Evolutionary conservation across 768 basidiomycete species (phyloP), one percentile per base, ranked within the genome.

Genomic region (Mycena haematopus): DNA sequence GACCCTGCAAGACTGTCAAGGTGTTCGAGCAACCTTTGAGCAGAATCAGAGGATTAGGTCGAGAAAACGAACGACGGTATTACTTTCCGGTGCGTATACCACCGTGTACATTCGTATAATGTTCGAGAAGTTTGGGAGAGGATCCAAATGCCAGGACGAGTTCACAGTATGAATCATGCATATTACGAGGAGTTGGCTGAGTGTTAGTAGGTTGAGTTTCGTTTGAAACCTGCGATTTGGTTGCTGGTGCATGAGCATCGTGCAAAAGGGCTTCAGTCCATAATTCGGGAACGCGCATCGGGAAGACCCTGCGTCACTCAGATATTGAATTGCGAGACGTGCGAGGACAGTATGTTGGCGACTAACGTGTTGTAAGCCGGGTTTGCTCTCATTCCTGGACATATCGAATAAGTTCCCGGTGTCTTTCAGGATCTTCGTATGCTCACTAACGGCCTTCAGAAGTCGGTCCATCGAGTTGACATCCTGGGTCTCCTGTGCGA

Each of bases 1-100:
- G 89, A 90, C 31, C 92, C 92, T 7, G 92, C 92, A n/a, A 93
- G 77, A 3, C 90, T 91, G 71, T 95, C 92, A 35, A 93, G 79
- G 70, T 93, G 88, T 74, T 91, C 88, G 86, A 91, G 87, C 27
- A 92, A 76, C 77, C 85, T 86, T 45, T 21, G 5, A 25, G 31
- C n/a, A 25, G 49, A 5, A 24, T 21, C 19, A 56, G 47, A 10
- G 51, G 24, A 33, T 22, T 15, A 40, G 19, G 24, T 51, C 25
- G 24, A 45, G 6, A 54, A 4, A 24, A 40, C n/a, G 22, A n/a
- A 46, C 55, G 13, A 44, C 4, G 25, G 25, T 71, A 78, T 65
- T 33, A 80, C 82, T 86, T 88, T 65, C 90, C 89, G 1, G 80
- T 89, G 44, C 89, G 82, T 63, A 91, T 86, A 19, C 88, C 87